These are phyloP conservation scores for Ulota crispa DNA, from an alignment of 225 moss, liverwort and hornwort genomes.

Conservation along the genomic window DNA sequence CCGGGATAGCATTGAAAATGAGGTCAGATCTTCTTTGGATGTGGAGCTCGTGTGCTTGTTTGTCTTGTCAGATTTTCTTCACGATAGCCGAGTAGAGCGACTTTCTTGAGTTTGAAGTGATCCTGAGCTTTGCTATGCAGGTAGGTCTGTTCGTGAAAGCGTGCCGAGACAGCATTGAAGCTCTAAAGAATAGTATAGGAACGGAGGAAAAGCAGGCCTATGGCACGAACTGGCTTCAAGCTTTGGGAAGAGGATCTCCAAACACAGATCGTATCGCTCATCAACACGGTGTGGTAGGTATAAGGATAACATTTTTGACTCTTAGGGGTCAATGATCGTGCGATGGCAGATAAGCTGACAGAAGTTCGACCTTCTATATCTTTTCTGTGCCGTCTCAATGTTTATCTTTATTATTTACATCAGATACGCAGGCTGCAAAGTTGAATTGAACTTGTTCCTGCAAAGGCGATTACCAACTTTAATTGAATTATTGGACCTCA, in stretches of 20 bases:
- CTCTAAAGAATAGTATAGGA: constrained; percentile 80
- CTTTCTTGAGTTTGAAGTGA: constrained; percentile 8
- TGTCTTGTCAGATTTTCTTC: not conserved
- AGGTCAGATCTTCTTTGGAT: constrained; percentile 50
- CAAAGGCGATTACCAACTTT: not conserved
- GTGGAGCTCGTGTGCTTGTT: not conserved
- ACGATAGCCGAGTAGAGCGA: not conserved
- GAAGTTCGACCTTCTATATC: too few species aligned
- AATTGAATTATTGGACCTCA: constrained; percentile 27
- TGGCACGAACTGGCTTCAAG: constrained; percentile 74
- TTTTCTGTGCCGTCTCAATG: not conserved
- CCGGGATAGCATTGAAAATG: constrained; percentile 91
- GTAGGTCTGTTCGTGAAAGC: constrained; percentile 92
- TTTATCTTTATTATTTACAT: not conserved
- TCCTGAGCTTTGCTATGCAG: constrained; percentile 38
- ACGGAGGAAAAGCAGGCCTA: constrained; percentile 64
- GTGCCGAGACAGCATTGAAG: constrained; percentile 87
- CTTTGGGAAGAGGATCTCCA: constrained; percentile 51
- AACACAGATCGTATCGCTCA: constrained; percentile 87
- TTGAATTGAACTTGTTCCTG: not conserved
- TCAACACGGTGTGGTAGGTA: constrained; percentile 94
- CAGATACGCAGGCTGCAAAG: not conserved
- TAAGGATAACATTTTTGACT: constrained; percentile 19
- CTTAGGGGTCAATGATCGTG: not conserved
- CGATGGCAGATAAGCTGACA: not conserved